These are phyloP conservation scores for Parsonsia alboflavescens DNA, from an alignment of 257 asterid species.

Conservation along the genomic window DNA sequence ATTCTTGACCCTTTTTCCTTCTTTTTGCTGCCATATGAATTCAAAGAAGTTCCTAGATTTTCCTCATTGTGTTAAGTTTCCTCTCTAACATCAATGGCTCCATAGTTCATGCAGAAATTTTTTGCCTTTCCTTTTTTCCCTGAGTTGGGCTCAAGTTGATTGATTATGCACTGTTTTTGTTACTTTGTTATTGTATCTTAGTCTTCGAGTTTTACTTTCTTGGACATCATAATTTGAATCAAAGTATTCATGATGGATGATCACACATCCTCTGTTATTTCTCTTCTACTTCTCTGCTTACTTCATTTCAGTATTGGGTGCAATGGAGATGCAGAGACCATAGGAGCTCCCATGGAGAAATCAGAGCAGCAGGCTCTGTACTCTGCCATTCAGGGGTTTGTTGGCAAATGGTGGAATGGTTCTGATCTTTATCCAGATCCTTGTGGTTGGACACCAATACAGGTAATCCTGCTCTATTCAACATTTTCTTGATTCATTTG, in stretches of 20 bases:
- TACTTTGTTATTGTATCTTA: background rate
- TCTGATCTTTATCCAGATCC: slow-evolving; percentile 99
- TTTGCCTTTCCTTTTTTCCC: background rate
- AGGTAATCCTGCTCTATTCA: slow-evolving; percentile 33
- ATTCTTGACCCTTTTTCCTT: slow-evolving; percentile 18
- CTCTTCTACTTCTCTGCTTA: slow-evolving; percentile 25
- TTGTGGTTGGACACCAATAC: slow-evolving; percentile 99
- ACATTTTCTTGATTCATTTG: background rate
- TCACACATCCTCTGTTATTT: slow-evolving; percentile 15
- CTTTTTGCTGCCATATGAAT: background rate
- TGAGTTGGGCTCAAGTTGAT: background rate
- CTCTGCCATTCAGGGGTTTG: slow-evolving; percentile 84
- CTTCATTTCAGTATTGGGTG: slow-evolving; percentile 32
- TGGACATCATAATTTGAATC: background rate
- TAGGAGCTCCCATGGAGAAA: slow-evolving; percentile 61
- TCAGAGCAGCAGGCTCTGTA: slow-evolving; percentile 67
- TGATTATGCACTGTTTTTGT: background rate
- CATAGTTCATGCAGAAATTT: slow-evolving; percentile 11
- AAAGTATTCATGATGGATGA: slow-evolving; percentile 36
- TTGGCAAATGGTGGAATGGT: slow-evolving; percentile 97
- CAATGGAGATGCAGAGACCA: slow-evolving; percentile 49
- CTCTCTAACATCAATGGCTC: background rate
- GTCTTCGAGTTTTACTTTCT: background rate
- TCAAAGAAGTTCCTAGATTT: background rate
- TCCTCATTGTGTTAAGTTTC: background rate